These are phyloP conservation scores for Ceratobasidium sp. DNA, from an alignment of 1,284 basidiomycete genomes.

Conservation along the genomic window DNA sequence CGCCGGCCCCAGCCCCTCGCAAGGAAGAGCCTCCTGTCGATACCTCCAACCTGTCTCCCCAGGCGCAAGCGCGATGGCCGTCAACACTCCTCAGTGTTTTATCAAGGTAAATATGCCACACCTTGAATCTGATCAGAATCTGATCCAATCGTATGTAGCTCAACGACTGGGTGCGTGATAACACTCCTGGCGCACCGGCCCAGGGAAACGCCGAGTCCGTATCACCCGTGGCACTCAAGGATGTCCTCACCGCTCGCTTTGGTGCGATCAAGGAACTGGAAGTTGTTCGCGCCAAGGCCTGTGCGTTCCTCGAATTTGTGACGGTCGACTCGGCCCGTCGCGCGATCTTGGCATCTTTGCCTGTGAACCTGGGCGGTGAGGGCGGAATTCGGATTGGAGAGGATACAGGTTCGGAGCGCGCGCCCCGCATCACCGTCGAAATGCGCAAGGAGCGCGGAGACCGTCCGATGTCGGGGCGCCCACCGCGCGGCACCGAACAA, in stretches of 20 bases:
- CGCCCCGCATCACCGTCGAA: conserved; percentile 75
- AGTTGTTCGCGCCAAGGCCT: conserved; percentile 86
- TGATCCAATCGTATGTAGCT: conserved; percentile 12
- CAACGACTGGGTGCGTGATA: conserved; percentile 36
- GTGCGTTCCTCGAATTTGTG: conserved; percentile 93
- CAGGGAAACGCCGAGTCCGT: conserved; percentile 80
- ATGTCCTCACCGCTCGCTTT: conserved; percentile 71
- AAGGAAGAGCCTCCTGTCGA: conserved; percentile 38
- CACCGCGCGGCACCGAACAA: conserved; percentile 46
- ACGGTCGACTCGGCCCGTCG: conserved; percentile 79
- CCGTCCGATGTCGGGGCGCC: conserved; percentile 54
- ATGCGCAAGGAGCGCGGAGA: conserved; percentile 88
- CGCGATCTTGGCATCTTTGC: conserved; percentile 80
- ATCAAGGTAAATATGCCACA: conserved; percentile 69
- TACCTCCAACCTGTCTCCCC: conserved; percentile 49
- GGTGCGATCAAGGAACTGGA: conserved; percentile 89
- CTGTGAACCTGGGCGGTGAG: conserved; percentile 74
- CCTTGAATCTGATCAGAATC: conserved; percentile 27
- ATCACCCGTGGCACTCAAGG: conserved; percentile 63
- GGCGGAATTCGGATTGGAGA: conserved; percentile 82
- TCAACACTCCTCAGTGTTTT: conserved; percentile 80
- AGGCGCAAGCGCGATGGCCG: conserved; percentile 60
- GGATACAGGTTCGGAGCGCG: conserved; percentile 54
- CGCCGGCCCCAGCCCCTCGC: conserved; percentile 43
- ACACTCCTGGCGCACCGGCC: conserved; percentile 31